Conservation (phyloP, 495 filamentous ascomycete species). For the Xylaria telfairii region DNA sequence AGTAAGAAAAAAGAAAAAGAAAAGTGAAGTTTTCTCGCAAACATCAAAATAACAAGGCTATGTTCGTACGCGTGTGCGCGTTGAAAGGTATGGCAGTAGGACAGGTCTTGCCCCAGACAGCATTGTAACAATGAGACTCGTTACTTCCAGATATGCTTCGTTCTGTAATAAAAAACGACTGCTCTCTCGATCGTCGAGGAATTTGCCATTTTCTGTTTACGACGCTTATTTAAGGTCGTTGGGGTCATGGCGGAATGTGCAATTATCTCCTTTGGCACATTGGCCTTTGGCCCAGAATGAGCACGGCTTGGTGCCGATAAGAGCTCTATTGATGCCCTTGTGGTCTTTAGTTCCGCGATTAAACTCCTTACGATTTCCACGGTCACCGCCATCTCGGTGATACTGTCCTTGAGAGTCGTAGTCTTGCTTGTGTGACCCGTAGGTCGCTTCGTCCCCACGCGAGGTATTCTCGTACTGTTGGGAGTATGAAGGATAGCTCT, state of each 20-base stretch:
- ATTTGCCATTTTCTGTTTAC: not conserved
- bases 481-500: constrained; percentile 16
- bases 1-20: not conserved
- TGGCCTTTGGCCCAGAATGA: constrained; percentile 78
- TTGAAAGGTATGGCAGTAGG: not conserved
- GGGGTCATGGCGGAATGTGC: constrained; percentile 77
- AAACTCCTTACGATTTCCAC: constrained; percentile 35
- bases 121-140: not conserved
- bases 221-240: constrained; percentile 32
- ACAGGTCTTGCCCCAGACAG: not conserved
- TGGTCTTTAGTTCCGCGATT: constrained; percentile 39
- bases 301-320: constrained; percentile 67
- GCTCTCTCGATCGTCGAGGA: not conserved
- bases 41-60: not conserved
- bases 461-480: constrained; percentile 19
- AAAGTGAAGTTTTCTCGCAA: not conserved
- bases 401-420: constrained; percentile 34
- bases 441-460: not conserved
- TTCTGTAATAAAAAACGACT: not conserved
- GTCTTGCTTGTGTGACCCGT: constrained; percentile 22
- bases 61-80: not conserved
- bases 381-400: constrained; percentile 33
- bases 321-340: constrained; percentile 49
- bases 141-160: not conserved
- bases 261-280: constrained; percentile 84